Percentiles rank a stretch among this genome's conserved stretches.
Conservation (phyloP, 139 green algal species). For the Pleodorina starrii region DNA sequence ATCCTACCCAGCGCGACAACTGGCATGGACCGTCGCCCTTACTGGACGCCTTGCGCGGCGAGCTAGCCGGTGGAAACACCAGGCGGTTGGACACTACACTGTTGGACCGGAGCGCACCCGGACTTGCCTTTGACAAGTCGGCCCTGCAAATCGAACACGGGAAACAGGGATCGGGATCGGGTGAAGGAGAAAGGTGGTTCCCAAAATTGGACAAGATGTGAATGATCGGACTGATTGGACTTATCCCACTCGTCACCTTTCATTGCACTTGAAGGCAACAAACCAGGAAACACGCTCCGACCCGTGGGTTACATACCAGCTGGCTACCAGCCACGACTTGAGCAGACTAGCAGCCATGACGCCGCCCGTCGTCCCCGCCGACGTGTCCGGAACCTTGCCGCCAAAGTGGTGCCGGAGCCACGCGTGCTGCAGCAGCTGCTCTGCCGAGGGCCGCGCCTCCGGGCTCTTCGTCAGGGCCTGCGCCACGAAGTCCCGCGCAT, state of each 20-base stretch:
- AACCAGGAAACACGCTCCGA: too few relatives aligned
- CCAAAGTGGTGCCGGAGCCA: slow-evolving; percentile 63
- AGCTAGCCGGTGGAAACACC: not conserved
- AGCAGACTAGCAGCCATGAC: not conserved
- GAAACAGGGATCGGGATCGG: too few relatives aligned
- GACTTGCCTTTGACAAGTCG: slow-evolving; percentile 3
- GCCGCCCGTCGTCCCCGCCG: not conserved
- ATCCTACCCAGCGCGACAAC: not conserved
- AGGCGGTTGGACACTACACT: slow-evolving; percentile 10
- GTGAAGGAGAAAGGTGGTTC: too few relatives aligned
- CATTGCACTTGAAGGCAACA: too few relatives aligned
- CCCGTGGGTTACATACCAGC: slow-evolving; percentile 47
- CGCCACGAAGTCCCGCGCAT: slow-evolving; percentile 68
- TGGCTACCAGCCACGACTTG: slow-evolving; percentile 49
- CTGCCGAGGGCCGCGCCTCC: slow-evolving; percentile 65
- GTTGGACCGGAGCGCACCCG: not conserved
- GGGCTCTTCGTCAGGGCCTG: slow-evolving; percentile 71
- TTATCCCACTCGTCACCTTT: too few relatives aligned
- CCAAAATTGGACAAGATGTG: too few relatives aligned
- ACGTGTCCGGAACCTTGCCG: slow-evolving; percentile 20
- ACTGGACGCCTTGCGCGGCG: slow-evolving; percentile 20
- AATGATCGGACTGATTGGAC: too few relatives aligned
- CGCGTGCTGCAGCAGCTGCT: slow-evolving; percentile 73
- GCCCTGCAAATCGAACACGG: slow-evolving; percentile 16
- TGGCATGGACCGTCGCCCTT: slow-evolving; percentile 1